phyloP scores from a whole-genome alignment of 371 early-diverging fungal species.

The Mortierella sp. region DNA sequence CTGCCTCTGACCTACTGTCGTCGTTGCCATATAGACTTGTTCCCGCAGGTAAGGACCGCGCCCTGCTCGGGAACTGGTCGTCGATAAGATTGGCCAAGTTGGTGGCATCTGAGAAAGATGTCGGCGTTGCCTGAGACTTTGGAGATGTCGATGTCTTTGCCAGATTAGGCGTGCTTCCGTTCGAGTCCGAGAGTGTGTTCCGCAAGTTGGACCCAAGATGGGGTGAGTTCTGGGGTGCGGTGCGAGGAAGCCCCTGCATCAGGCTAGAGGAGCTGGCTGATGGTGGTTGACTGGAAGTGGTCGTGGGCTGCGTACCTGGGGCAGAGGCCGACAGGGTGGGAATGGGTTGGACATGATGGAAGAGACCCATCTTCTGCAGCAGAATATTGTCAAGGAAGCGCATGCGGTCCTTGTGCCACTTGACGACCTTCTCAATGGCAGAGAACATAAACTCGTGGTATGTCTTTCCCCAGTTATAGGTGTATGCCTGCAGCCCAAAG shows the following conservation, averaged over 20 bases:
- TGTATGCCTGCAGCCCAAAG: constrained; percentile 63
- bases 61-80: constrained; percentile 51
- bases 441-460: constrained; percentile 68
- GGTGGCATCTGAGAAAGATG: constrained; percentile 19
- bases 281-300: constrained; percentile 15
- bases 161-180: constrained; percentile 14
- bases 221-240: constrained; percentile 32
- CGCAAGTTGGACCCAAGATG: constrained; percentile 42
- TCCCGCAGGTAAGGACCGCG: constrained; percentile 23
- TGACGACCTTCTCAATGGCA: constrained; percentile 53
- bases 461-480: constrained; percentile 76
- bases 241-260: constrained; percentile 22
- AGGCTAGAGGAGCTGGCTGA: constrained; percentile 12
- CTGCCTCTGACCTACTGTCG: constrained; percentile 25
- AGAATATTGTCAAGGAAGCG: constrained; percentile 67
- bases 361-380: constrained; percentile 78
- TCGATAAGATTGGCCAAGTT: constrained; percentile 41
- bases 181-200: constrained; percentile 16
- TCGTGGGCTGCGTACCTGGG: constrained; percentile 9
- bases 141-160: constrained; percentile 41
- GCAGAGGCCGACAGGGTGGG: constrained; percentile 33
- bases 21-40: constrained; percentile 35
- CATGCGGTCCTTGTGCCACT: constrained; percentile 66
- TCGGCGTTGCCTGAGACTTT: constrained; percentile 15
- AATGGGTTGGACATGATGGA: constrained; percentile 63